Percentiles rank a stretch among this genome's conserved stretches.
These are phyloP conservation scores for Coemansia guatemalensis DNA, from an alignment of 192 early-diverging fungal genomes.

Conservation along the genomic window DNA sequence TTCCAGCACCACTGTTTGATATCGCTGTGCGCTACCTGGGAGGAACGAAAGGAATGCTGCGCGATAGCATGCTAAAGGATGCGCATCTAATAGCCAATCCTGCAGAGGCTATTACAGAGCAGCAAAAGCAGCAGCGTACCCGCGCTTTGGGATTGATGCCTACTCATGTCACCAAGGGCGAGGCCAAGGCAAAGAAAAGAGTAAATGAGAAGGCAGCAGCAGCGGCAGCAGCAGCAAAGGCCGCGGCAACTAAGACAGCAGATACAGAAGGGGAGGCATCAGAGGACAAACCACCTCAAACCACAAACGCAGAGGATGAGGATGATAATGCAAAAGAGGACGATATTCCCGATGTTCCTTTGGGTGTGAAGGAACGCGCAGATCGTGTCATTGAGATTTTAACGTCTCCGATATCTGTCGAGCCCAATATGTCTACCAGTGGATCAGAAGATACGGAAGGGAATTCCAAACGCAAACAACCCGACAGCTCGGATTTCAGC, in stretches of 20 bases:
- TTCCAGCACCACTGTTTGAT: constrained; percentile 28
- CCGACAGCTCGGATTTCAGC: constrained; percentile 7
- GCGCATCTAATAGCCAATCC: constrained; percentile 31
- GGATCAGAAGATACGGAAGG: constrained; percentile 7
- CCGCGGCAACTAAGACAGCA: neutral
- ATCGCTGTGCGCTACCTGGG: constrained; percentile 31
- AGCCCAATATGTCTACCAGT: constrained; percentile 5
- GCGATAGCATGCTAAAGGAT: constrained; percentile 22
- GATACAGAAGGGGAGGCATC: too few relatives aligned
- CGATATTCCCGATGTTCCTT: neutral
- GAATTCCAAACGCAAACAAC: constrained; percentile 10
- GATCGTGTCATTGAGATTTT: constrained; percentile 23
- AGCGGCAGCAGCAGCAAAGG: neutral
- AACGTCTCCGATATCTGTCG: neutral
- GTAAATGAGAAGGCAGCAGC: constrained; percentile 1
- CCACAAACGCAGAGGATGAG: constrained; percentile 2
- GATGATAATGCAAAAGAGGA: neutral
- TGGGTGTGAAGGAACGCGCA: constrained; percentile 13
- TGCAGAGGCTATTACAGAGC: constrained; percentile 1
- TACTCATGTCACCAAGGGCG: constrained; percentile 36
- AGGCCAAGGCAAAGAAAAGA: constrained; percentile 20
- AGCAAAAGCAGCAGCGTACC: constrained; percentile 10
- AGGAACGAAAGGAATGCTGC: constrained; percentile 4
- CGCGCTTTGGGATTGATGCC: constrained; percentile 31
- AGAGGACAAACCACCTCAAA: neutral